Evolutionary conservation across 768 basidiomycete species (phyloP).

Genomic region (Clathrus columnatus): DNA sequence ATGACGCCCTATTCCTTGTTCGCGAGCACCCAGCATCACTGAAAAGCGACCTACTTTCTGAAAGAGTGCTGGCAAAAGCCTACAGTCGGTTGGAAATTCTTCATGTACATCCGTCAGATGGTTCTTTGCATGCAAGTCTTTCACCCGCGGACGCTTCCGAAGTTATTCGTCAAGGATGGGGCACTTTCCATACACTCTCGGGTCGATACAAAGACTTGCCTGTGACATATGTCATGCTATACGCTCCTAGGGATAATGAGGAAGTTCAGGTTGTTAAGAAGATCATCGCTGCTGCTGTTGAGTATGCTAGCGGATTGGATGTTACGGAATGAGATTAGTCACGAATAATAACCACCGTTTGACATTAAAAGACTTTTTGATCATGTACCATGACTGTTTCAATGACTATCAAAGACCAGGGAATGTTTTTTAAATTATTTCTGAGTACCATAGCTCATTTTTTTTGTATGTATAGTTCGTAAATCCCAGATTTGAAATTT

Average conservation of each 20-base stretch:
- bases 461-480: too few species aligned
- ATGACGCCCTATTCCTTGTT: not conserved
- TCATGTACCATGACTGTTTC: too few species aligned
- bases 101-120: slow-evolving; percentile 5
- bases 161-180: slow-evolving; percentile 7
- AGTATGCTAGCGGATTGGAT: not conserved
- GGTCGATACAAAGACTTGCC: not conserved
- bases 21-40: not conserved
- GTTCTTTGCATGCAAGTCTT: not conserved
- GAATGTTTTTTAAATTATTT: too few species aligned
- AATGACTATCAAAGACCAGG: too few species aligned
- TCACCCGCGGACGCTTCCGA: slow-evolving; percentile 4
- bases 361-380: too few species aligned
- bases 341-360: too few species aligned
- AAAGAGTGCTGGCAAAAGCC: not conserved
- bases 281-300: slow-evolving; percentile 8
- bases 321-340: not conserved
- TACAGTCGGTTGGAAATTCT: not conserved
- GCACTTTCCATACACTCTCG: not conserved
- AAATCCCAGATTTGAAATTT: too few species aligned
- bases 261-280: slow-evolving; percentile 5
- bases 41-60: not conserved
- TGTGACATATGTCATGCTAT: slow-evolving; percentile 1
- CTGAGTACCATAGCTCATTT: too few species aligned
- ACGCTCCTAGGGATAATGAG: slow-evolving; percentile 7